Evolutionary conservation across 192 early-diverging fungal species (phyloP).

Genomic region (Entophlyctis luteolus): DNA sequence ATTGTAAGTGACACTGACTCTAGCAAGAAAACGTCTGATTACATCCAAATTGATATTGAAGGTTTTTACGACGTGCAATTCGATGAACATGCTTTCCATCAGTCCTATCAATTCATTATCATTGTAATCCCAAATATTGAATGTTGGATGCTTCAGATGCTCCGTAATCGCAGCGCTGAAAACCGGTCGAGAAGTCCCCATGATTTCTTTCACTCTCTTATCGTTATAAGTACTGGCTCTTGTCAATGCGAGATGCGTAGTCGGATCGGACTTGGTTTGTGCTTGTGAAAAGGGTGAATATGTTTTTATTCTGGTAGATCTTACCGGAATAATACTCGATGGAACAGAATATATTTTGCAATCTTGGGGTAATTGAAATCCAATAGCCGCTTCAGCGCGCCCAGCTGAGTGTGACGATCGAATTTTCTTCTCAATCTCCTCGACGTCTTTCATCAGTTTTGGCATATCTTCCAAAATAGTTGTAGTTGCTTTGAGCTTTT

Average conservation of each 20-base stretch:
- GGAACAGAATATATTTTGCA: not conserved
- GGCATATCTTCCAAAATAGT: constrained; percentile 18
- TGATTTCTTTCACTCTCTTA: not conserved
- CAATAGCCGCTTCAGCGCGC: not conserved
- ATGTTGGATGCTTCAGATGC: constrained; percentile 37
- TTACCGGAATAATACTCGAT: not conserved
- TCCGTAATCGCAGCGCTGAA: constrained; percentile 25
- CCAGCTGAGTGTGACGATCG: not conserved
- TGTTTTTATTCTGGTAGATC: not conserved
- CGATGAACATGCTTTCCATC: constrained; percentile 42
- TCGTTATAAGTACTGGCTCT: not conserved
- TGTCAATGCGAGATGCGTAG: constrained; percentile 17
- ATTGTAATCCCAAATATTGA: constrained; percentile 48
- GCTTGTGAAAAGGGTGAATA: not conserved
- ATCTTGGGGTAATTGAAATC: not conserved
- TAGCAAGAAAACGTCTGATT: constrained; percentile 29
- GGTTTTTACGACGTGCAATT: constrained; percentile 30
- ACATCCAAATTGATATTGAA: constrained; percentile 29
- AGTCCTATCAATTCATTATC: constrained; percentile 41
- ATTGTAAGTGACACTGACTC: constrained; percentile 29
- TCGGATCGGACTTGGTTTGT: constrained; percentile 24
- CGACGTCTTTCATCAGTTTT: constrained; percentile 16
- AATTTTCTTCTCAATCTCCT: constrained; percentile 14
- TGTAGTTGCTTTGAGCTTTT: constrained; percentile 19
- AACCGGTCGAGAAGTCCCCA: constrained; percentile 16